Evolutionary conservation across 2,329 filamentous ascomycete species (phyloP), one percentile per base, ranked within the genome.

Genomic region (Purpureocillium lavendulum): DNA sequence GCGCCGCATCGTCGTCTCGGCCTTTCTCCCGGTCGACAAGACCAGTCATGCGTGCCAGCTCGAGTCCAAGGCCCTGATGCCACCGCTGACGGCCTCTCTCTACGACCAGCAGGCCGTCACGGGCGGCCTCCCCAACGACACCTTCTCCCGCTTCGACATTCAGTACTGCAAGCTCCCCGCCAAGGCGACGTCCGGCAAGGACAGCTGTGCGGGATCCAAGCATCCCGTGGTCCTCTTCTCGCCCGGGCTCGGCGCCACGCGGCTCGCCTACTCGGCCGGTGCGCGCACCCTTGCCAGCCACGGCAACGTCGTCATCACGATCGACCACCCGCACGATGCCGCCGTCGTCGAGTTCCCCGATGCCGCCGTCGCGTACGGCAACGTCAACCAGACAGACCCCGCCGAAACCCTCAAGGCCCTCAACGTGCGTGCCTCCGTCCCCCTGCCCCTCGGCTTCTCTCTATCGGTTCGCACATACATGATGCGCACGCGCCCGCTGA

Each of bases 321-420:
- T 73, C 28, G 70, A 73, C 44, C 68, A 72, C 38, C 60, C 69
- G 0, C 59, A 66, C 41, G 67, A 71, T 36, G 52, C 60, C 1
- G 43, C 50, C 7, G 52, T 65, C 18, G 58, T 71, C 13, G 60
- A 68, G 38, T 69, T 64, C 33, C 62, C 64, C 2, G 55, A 69
- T 31, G 65, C 57, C 3, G 54, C 53, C 7, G 41, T 54, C 7
- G 29, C 51, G 9, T 36, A 36, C 33, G 40, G 44, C 18, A 38
- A 44, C 8, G 49, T 56, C 7, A 49, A 54, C 45, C 2, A 21
- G 12, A 13, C 14, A n/a, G 17, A 34, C 6, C 12, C n/a, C 29
- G 12, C 14, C 18, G 2, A 17, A 2, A 10, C 34, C 10, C 41
- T 17, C n/a, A 21, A 31, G 32, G 18, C 36, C 5, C 5, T 30